These are phyloP conservation scores for Crithidia brevicula DNA, from an alignment of 208 protist species.

Conservation along the genomic window DNA sequence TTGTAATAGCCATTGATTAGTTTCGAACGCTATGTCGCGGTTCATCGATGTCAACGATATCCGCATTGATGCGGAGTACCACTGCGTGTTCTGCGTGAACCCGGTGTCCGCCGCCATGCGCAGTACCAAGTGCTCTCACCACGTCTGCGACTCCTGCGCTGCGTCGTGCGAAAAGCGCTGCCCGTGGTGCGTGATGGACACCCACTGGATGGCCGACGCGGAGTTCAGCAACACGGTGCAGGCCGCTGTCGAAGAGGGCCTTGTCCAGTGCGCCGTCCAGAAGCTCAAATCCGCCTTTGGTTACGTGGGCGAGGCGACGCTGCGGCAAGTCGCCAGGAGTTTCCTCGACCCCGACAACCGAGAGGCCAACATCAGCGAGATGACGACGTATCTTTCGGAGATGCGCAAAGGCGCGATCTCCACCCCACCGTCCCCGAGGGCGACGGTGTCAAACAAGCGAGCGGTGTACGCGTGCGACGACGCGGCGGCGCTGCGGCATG, in stretches of 20 bases:
- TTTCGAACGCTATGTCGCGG: neutral
- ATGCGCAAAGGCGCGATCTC: constrained; percentile 6
- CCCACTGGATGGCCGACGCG: neutral
- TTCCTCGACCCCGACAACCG: constrained; percentile 8
- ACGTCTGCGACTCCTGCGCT: constrained; percentile 2
- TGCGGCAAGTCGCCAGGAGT: neutral
- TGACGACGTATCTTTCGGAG: constrained; percentile 3
- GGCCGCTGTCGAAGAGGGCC: neutral
- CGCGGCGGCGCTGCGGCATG: neutral
- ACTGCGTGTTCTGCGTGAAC: constrained; percentile 16
- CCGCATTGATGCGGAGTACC: constrained; percentile 9
- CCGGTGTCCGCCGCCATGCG: constrained; percentile 8
- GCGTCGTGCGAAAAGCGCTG: neutral
- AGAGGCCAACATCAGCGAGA: constrained; percentile 5
- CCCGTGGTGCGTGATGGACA: constrained; percentile 6
- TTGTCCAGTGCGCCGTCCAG: neutral
- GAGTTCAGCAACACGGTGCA: neutral
- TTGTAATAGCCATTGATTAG: neutral
- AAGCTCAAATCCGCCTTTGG: neutral
- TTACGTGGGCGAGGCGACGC: constrained; percentile 1
- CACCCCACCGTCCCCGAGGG: neutral
- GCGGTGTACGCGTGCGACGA: constrained; percentile 8
- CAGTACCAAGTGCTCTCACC: neutral
- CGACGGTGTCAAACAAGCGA: neutral
- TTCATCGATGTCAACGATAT: constrained; percentile 12